phyloP scores from a whole-genome alignment of 495 filamentous ascomycete species.

The Penicillium daleae region DNA sequence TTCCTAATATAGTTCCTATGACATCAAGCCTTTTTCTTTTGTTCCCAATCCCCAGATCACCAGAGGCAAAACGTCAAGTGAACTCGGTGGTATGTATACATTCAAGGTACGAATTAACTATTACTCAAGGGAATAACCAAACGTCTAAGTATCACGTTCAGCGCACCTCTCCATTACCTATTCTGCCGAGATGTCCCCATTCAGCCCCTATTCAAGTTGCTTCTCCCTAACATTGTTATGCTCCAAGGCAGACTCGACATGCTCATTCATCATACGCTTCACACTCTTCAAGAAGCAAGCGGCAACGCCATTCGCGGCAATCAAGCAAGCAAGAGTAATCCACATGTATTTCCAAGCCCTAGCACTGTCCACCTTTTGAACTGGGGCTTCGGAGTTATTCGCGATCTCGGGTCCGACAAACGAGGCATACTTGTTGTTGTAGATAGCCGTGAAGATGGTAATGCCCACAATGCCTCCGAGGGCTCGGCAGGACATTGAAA shows the following conservation, averaged over 20 bases:
- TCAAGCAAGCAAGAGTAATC: neutral
- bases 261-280: neutral
- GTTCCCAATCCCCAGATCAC: too few species aligned
- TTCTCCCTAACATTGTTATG: neutral
- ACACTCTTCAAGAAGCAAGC: conserved; percentile 1
- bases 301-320: neutral
- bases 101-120: too few species aligned
- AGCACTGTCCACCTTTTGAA: neutral
- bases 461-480: neutral
- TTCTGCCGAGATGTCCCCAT: neutral
- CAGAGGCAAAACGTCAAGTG: too few species aligned
- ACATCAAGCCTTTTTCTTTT: too few species aligned
- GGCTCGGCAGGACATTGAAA: neutral
- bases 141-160: neutral
- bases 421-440: neutral
- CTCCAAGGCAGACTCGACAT: neutral
- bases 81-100: too few species aligned
- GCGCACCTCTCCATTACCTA: neutral
- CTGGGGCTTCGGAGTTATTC: neutral
- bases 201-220: neutral
- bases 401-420: neutral
- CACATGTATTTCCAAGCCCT: neutral
- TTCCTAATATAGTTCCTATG: too few species aligned
- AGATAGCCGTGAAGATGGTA: neutral
- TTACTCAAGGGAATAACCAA: neutral